phyloP scores from a whole-genome alignment of 2,329 filamentous ascomycete species.

The Ascochyta fabae region DNA sequence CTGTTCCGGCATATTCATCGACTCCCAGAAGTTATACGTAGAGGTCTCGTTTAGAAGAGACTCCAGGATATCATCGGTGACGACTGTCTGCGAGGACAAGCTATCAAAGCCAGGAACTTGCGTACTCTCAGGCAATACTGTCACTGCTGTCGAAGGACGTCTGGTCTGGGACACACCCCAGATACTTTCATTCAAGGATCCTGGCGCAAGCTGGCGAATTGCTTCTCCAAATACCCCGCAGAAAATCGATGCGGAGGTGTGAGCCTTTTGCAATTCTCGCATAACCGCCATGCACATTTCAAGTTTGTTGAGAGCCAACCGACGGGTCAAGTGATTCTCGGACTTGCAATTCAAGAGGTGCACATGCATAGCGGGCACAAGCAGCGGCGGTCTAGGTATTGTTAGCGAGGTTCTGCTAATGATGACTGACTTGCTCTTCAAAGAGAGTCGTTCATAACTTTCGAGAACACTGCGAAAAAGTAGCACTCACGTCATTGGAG shows the following conservation, averaged over 20 bases:
- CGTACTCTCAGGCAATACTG: not conserved
- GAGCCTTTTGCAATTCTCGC: constrained; percentile 11
- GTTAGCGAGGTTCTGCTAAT: not conserved
- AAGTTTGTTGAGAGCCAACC: constrained; percentile 12
- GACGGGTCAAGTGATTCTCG: constrained; percentile 1
- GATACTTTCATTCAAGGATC: not conserved
- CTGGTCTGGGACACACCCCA: constrained; percentile 3
- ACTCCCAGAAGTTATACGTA: constrained; percentile 13
- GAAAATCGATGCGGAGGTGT: constrained; percentile 15
- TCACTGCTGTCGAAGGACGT: not conserved
- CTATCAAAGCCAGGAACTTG: not conserved
- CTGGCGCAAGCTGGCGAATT: constrained; percentile 6
- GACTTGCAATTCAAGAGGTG: constrained; percentile 11
- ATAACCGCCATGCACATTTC: constrained; percentile 16
- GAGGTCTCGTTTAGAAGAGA: constrained; percentile 9
- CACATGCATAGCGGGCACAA: constrained; percentile 12
- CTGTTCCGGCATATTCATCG: constrained; percentile 4
- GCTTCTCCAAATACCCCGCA: constrained; percentile 14
- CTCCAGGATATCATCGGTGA: constrained; percentile 6
- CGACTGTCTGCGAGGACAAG: not conserved
- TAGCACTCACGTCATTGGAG: constrained; percentile 12
- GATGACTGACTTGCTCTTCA: too few species aligned
- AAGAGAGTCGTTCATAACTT: too few species aligned
- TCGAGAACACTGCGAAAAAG: too few species aligned
- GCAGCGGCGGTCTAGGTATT: not conserved